Percentiles rank a stretch among this genome's conserved stretches.
Conservation (phyloP, 2,329 filamentous ascomycete species). For the Pyricularia sp. region DNA sequence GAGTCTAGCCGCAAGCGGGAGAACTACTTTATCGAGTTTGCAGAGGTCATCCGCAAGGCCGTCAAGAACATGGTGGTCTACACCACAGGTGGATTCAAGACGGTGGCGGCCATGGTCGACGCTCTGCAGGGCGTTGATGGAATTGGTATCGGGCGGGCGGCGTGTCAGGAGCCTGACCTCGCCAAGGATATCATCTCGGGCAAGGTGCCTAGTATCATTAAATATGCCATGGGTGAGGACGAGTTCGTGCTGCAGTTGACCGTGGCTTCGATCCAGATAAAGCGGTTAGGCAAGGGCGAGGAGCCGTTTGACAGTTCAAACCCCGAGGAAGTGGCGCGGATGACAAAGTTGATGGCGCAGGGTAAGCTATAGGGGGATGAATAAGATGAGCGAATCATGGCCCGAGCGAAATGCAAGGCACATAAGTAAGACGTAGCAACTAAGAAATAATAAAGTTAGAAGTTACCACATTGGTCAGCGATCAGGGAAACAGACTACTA, state of each 20-base stretch:
- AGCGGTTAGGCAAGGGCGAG: not conserved
- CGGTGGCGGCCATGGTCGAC: conserved; percentile 41
- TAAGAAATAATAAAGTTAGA: too few species aligned
- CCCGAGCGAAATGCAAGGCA: too few species aligned
- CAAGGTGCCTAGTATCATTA: conserved; percentile 9
- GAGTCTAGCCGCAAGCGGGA: conserved; percentile 43
- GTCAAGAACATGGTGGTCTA: conserved; percentile 39
- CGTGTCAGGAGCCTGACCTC: conserved; percentile 19
- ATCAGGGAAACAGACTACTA: too few species aligned
- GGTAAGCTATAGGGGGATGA: not conserved
- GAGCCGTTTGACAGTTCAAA: conserved; percentile 5
- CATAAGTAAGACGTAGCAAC: too few species aligned
- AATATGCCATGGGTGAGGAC: not conserved
- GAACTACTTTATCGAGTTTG: conserved; percentile 48
- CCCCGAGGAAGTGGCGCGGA: not conserved
- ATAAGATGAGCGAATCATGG: not conserved
- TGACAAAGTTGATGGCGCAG: not conserved
- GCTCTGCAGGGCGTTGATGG: conserved; percentile 45
- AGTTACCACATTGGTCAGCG: too few species aligned
- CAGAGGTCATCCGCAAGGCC: conserved; percentile 28
- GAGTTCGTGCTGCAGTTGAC: not conserved
- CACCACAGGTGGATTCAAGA: conserved; percentile 45
- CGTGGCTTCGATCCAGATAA: not conserved
- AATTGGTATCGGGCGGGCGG: conserved; percentile 37
- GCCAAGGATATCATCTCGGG: conserved; percentile 15